Conservation (phyloP, 2,329 filamentous ascomycete species). For the Aschersonia sp. region DNA sequence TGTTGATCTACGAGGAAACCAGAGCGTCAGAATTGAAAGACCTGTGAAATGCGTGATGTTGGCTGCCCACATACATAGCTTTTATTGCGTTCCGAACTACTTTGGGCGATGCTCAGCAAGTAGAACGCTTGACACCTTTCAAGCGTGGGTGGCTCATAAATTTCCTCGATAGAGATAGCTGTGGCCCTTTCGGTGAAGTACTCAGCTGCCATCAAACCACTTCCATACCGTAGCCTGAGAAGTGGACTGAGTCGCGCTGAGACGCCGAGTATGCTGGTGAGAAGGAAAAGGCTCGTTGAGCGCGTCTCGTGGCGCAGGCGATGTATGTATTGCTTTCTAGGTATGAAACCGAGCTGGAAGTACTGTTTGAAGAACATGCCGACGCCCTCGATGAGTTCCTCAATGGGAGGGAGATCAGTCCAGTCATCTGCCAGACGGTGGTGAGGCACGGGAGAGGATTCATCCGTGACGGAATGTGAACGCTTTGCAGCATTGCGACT, state of each 20-base stretch:
- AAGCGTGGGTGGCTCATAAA: constrained; percentile 37
- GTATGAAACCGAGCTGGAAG: constrained; percentile 46
- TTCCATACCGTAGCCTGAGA: constrained; percentile 32
- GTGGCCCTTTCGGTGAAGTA: constrained; percentile 38
- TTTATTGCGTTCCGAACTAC: constrained; percentile 34
- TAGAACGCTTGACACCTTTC: constrained; percentile 45
- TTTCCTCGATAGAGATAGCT: constrained; percentile 29
- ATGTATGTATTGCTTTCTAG: constrained; percentile 33
- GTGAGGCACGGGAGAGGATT: constrained; percentile 9
- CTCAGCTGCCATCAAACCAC: constrained; percentile 35
- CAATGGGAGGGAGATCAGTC: constrained; percentile 33
- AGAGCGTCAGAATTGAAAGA: background rate
- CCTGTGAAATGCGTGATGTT: background rate
- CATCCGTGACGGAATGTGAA: constrained; percentile 18
- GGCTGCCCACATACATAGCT: constrained; percentile 31
- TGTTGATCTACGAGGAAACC: constrained; percentile 28
- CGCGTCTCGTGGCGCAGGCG: constrained; percentile 29
- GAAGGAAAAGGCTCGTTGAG: constrained; percentile 38
- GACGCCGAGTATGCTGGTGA: constrained; percentile 40
- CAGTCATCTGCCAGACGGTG: constrained; percentile 23
- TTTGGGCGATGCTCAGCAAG: constrained; percentile 42
- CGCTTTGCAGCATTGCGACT: constrained; percentile 20
- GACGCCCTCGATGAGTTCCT: constrained; percentile 36
- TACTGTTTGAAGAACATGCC: constrained; percentile 38
- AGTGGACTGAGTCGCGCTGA: constrained; percentile 39